A percentile compares a stretch with the other conserved stretches of the same genome.
These are phyloP conservation scores for Clonostachys rhizophaga DNA, from an alignment of 2,329 filamentous ascomycete genomes.

Conservation along the genomic window DNA sequence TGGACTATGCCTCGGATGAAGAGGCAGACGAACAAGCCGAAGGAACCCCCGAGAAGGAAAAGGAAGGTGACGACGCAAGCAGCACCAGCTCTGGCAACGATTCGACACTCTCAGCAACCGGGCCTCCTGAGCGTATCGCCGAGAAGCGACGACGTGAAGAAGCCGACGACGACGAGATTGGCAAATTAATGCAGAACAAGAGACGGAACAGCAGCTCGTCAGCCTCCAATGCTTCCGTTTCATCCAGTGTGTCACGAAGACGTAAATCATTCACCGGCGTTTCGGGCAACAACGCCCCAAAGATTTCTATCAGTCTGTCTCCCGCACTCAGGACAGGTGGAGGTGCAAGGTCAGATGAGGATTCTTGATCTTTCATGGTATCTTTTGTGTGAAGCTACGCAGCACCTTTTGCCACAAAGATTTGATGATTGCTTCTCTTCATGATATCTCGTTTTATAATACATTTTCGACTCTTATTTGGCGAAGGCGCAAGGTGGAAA, in stretches of 20 bases:
- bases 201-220: conserved; percentile 54
- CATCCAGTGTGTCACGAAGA: conserved; percentile 13
- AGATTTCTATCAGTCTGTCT: conserved; percentile 56
- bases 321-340: conserved; percentile 35
- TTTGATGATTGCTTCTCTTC: not conserved
- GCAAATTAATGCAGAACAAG: conserved; percentile 68
- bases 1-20: conserved; percentile 91
- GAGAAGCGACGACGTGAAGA: conserved; percentile 91
- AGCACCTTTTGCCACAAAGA: not conserved
- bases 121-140: conserved; percentile 69
- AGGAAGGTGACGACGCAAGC: conserved; percentile 38
- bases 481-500: not conserved
- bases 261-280: conserved; percentile 36
- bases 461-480: not conserved
- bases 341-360: conserved; percentile 29
- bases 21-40: conserved; percentile 57
- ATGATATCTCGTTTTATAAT: not conserved
- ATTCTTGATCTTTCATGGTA: conserved; percentile 18
- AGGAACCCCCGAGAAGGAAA: not conserved
- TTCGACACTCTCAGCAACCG: conserved; percentile 8
- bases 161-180: conserved; percentile 80
- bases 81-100: conserved; percentile 1
- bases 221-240: conserved; percentile 27
- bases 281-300: conserved; percentile 33
- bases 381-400: too few relatives aligned